A percentile compares a stretch with the other conserved stretches of the same genome.
These are phyloP conservation scores for Cryphonectria parasitica DNA, from an alignment of 2,329 filamentous ascomycete species.

Conservation along the genomic window DNA sequence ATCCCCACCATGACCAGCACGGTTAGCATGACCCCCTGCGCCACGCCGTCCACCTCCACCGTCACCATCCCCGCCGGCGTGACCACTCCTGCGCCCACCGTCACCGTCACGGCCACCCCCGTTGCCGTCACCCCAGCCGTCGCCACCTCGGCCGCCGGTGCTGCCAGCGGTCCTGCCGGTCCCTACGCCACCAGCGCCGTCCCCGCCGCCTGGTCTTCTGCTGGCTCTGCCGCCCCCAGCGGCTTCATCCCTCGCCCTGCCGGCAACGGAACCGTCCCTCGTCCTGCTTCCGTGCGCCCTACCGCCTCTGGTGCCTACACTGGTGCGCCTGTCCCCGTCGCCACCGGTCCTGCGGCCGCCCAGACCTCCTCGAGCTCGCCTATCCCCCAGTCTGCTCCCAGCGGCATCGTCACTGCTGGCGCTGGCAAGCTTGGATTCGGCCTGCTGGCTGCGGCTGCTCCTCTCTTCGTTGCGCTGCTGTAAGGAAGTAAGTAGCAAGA, in stretches of 20 bases:
- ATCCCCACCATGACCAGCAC: conserved; percentile 24
- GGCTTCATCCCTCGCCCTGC: conserved; percentile 23
- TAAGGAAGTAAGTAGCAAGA: conserved; percentile 3
- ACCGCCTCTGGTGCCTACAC: conserved; percentile 11
- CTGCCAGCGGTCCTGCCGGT: not conserved
- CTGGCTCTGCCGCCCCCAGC: conserved; percentile 24
- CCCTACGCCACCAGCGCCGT: conserved; percentile 7
- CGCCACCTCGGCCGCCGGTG: conserved; percentile 2
- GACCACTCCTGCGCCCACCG: conserved; percentile 31
- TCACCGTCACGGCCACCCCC: conserved; percentile 29
- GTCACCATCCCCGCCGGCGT: conserved; percentile 32
- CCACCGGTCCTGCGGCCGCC: conserved; percentile 7
- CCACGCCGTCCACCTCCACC: conserved; percentile 30
- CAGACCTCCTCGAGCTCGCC: conserved; percentile 13
- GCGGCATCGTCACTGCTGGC: conserved; percentile 21
- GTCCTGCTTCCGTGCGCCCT: conserved; percentile 7
- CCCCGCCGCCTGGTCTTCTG: conserved; percentile 10
- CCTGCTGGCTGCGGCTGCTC: conserved; percentile 27
- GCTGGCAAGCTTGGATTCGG: conserved; percentile 28
- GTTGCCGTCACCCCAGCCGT: conserved; percentile 10
- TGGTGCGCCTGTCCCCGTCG: conserved; percentile 6
- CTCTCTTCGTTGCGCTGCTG: conserved; percentile 26
- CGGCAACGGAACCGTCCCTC: conserved; percentile 24
- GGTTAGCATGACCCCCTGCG: conserved; percentile 26
- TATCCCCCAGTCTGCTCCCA: conserved; percentile 1